Percentiles rank a stretch among this genome's conserved stretches.
Evolutionary conservation across 2,329 filamentous ascomycete species (phyloP).

Genomic region (Ophiocordyceps camponoti-rufipedis): DNA sequence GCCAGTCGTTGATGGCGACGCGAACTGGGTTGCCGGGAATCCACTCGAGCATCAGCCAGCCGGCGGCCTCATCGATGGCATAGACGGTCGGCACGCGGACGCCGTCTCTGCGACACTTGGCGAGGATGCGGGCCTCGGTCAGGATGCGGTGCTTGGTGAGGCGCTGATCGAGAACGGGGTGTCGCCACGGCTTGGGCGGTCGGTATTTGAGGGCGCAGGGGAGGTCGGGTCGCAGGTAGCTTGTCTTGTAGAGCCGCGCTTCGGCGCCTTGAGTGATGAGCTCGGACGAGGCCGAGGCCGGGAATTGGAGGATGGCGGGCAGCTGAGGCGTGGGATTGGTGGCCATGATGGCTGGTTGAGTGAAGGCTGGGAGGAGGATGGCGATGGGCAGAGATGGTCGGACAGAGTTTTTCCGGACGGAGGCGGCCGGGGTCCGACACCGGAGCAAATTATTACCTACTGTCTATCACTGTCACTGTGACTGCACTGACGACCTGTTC

Average conservation of each 20-base stretch:
- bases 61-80: constrained; percentile 41
- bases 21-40: constrained; percentile 56
- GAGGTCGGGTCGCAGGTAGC: constrained; percentile 49
- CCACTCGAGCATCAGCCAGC: constrained; percentile 77
- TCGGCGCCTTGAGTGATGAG: constrained; percentile 91
- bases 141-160: constrained; percentile 76
- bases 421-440: not conserved
- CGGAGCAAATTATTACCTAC: too few species aligned
- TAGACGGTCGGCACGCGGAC: constrained; percentile 70
- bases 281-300: constrained; percentile 36
- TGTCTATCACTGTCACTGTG: too few species aligned
- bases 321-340: constrained; percentile 25
- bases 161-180: constrained; percentile 72
- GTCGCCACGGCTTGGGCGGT: constrained; percentile 78
- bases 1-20: constrained; percentile 48
- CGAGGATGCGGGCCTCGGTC: constrained; percentile 72
- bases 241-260: constrained; percentile 79
- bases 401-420: not conserved
- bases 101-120: constrained; percentile 60
- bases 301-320: constrained; percentile 45
- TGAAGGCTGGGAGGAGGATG: not conserved
- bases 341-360: constrained; percentile 1
- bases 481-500: too few species aligned
- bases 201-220: constrained; percentile 80
- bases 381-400: not conserved